Percentiles rank a stretch among this genome's conserved stretches.
phyloP scores from a whole-genome alignment of 495 filamentous ascomycete genomes.

The Tuber calosporum region DNA sequence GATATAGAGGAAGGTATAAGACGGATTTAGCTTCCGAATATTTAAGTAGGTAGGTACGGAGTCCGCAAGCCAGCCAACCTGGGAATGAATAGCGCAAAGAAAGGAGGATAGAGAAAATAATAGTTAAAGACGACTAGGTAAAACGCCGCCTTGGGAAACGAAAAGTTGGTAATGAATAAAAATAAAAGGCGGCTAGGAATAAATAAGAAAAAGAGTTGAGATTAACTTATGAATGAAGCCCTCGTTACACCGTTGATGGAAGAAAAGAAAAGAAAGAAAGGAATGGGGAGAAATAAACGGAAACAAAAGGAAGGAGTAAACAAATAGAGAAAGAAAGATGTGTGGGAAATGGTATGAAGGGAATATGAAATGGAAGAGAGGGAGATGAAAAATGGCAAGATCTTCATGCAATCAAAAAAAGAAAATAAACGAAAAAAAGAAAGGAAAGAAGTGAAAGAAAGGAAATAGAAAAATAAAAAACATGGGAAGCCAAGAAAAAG shows the following conservation, averaged over 20 bases:
- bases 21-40: neutral
- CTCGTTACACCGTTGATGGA: neutral
- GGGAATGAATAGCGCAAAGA: neutral
- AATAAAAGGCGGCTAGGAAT: neutral
- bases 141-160: neutral
- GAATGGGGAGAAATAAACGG: neutral
- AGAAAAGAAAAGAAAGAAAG: neutral
- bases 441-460: constrained; percentile 15
- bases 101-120: neutral
- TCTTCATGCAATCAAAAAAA: constrained; percentile 31
- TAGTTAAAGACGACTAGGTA: neutral
- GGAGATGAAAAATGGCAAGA: constrained; percentile 28
- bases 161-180: neutral
- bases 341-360: constrained; percentile 14
- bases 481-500: constrained; percentile 36
- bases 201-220: neutral
- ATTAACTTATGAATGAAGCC: constrained; percentile 1
- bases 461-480: constrained; percentile 17
- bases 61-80: neutral
- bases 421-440: too few species aligned
- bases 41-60: constrained; percentile 1
- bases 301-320: neutral
- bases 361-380: constrained; percentile 19
- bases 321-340: neutral
- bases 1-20: neutral